A percentile compares a stretch with the other conserved stretches of the same genome.
These are phyloP conservation scores for Geotrichum restrictum DNA, from an alignment of 1,139 yeast species.

Conservation along the genomic window DNA sequence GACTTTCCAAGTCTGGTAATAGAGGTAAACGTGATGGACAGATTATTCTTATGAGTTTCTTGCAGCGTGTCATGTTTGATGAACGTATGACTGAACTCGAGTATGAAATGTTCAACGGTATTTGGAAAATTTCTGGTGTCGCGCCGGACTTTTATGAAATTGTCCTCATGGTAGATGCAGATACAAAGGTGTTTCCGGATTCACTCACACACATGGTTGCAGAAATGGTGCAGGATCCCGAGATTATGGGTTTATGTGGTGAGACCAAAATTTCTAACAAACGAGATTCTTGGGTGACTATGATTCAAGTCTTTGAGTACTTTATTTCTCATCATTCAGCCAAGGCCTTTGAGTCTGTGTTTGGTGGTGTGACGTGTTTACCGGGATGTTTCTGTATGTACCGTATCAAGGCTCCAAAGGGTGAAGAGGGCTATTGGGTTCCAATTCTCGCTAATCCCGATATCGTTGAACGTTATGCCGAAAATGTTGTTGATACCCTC, in stretches of 20 bases:
- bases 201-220: constrained; percentile 90
- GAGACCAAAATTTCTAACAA: constrained; percentile 94
- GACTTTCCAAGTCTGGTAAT: constrained; percentile 87
- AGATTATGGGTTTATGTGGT: constrained; percentile 93
- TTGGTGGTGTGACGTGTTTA: constrained; percentile 94
- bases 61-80: constrained; percentile 87
- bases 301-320: constrained; percentile 93
- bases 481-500: constrained; percentile 79
- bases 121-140: constrained; percentile 84
- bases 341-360: constrained; percentile 92
- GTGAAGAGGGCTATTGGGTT: constrained; percentile 88
- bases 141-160: constrained; percentile 85
- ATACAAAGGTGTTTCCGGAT: constrained; percentile 87
- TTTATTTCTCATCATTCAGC: constrained; percentile 95
- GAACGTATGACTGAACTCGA: constrained; percentile 96
- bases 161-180: constrained; percentile 95
- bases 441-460: constrained; percentile 95
- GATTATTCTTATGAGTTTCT: constrained; percentile 84
- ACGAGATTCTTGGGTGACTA: constrained; percentile 82
- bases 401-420: constrained; percentile 90
- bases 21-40: constrained; percentile 98
- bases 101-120: constrained; percentile 69
- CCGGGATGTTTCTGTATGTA: constrained; percentile 98
- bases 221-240: constrained; percentile 86
- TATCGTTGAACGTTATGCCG: constrained; percentile 90